A percentile compares a stretch with the other conserved stretches of the same genome.
Evolutionary conservation across 2,329 filamentous ascomycete genomes (phyloP).

Genomic region (Hypoxylon sp.): DNA sequence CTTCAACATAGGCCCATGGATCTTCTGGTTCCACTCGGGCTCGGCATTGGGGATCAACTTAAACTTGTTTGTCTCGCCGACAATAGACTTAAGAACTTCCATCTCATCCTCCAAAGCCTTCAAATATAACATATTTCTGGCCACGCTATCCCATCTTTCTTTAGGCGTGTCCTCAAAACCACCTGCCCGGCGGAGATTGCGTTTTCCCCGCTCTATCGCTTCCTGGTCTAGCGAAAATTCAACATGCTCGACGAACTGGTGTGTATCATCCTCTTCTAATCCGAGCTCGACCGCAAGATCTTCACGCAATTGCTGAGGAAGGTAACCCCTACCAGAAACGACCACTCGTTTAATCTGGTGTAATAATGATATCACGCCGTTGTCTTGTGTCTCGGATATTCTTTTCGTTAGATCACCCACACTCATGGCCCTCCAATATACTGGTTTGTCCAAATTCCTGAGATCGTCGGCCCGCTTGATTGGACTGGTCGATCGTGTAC

Average conservation of each 20-base stretch:
- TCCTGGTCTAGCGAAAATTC: not conserved
- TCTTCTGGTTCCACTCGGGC: not conserved
- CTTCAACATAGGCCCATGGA: not conserved
- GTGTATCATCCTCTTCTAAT: not conserved
- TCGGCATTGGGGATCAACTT: not conserved
- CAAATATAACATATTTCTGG: not conserved
- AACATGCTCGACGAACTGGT: not conserved
- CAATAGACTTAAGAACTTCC: not conserved
- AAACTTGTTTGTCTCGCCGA: not conserved
- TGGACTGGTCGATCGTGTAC: not conserved
- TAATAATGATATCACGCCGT: not conserved
- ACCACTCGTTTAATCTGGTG: not conserved
- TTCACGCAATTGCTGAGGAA: not conserved
- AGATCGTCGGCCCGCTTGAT: not conserved
- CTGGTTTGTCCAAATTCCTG: not conserved
- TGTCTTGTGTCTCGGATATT: not conserved
- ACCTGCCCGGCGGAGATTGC: not conserved
- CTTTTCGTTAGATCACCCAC: not conserved
- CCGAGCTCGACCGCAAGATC: not conserved
- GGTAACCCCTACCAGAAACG: not conserved
- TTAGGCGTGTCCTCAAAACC: not conserved
- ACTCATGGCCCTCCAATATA: not conserved
- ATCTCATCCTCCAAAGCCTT: not conserved
- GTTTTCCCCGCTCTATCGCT: not conserved
- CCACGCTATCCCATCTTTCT: not conserved